These are phyloP conservation scores for Phytopythium vexans DNA, from an alignment of 352 stramenopile genomes.

Conservation along the genomic window DNA sequence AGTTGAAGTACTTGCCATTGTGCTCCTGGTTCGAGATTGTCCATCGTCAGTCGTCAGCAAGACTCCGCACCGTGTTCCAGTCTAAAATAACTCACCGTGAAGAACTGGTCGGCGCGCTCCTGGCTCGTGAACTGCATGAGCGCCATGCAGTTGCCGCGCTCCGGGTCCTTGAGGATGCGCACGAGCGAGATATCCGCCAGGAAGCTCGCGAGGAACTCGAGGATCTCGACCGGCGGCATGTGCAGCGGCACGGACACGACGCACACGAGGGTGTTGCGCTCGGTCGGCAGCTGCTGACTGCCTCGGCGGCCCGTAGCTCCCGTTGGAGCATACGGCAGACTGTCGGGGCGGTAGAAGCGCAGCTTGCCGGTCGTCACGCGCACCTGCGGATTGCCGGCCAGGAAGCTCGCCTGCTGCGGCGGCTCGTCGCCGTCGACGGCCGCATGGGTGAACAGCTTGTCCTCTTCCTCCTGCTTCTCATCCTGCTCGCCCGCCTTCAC, in stretches of 20 bases:
- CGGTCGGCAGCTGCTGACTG: constrained; percentile 46
- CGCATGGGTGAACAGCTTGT: constrained; percentile 16
- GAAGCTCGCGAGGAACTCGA: constrained; percentile 81
- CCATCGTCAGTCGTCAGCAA: not conserved
- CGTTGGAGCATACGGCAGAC: constrained; percentile 31
- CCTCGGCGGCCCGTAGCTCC: constrained; percentile 7
- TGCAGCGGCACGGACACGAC: constrained; percentile 81
- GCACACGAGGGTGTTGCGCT: constrained; percentile 75
- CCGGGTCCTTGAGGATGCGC: constrained; percentile 77
- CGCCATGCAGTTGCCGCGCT: constrained; percentile 83
- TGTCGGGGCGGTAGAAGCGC: constrained; percentile 79
- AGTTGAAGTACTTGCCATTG: constrained; percentile 91
- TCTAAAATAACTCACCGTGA: constrained; percentile 21
- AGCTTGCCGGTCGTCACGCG: constrained; percentile 72
- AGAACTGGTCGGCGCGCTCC: constrained; percentile 82
- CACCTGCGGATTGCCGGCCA: constrained; percentile 79
- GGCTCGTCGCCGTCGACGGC: constrained; percentile 24
- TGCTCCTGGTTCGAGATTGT: constrained; percentile 39
- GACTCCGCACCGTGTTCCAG: not conserved
- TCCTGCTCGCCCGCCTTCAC: constrained; percentile 19
- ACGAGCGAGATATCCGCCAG: constrained; percentile 70
- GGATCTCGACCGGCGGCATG: constrained; percentile 82
- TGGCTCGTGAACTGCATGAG: constrained; percentile 81
- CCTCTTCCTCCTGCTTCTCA: constrained; percentile 39
- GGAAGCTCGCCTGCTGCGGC: constrained; percentile 41